phyloP scores from a whole-genome alignment of 1,284 basidiomycete genomes.

The Calocybe gambosa region DNA sequence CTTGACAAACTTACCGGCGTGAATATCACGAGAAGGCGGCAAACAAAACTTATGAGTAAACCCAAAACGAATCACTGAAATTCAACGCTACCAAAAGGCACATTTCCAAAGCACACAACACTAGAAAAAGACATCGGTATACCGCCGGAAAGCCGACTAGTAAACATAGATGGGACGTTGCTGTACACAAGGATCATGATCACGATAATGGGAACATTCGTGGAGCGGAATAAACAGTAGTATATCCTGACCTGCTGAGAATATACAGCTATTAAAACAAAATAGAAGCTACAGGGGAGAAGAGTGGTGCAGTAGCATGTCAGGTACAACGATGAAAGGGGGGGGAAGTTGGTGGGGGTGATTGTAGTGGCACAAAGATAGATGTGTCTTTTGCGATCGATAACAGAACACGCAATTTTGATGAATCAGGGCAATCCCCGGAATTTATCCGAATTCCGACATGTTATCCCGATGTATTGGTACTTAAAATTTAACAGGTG shows the following conservation, averaged over 20 bases:
- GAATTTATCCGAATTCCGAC: background rate
- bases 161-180: background rate
- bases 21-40: background rate
- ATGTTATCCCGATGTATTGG: background rate
- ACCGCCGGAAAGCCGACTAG: background rate
- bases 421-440: conserved; percentile 12
- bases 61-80: conserved; percentile 3
- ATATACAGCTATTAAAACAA: background rate
- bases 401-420: background rate
- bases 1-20: conserved; percentile 6
- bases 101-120: conserved; percentile 3
- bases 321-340: background rate
- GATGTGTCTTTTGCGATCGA: background rate
- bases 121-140: conserved; percentile 4
- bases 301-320: background rate
- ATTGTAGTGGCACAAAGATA: background rate
- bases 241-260: background rate
- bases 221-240: background rate
- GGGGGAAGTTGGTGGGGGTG: background rate
- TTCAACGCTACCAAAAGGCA: conserved; percentile 9
- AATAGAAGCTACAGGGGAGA: background rate
- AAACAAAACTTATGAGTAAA: conserved; percentile 2
- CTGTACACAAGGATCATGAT: background rate
- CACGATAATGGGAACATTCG: background rate
- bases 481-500: too few species aligned